phyloP scores from a whole-genome alignment of 148 eudicot genomes.

The Silene conica region DNA sequence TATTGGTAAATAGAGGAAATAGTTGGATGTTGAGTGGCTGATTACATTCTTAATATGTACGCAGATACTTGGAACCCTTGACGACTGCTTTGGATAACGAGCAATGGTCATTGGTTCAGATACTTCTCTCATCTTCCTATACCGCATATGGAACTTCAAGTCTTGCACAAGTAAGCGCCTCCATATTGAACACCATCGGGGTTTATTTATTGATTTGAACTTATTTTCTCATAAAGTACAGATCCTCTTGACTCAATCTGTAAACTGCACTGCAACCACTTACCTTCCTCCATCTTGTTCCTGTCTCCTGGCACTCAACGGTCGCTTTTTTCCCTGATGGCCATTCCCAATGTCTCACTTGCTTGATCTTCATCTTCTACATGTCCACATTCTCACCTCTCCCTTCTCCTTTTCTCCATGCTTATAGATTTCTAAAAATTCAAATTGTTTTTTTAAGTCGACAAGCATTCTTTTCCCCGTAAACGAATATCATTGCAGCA shows the following conservation, averaged over 20 bases:
- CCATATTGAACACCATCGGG: background rate
- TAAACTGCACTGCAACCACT: background rate
- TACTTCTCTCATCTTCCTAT: conserved; percentile 86
- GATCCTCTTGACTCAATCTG: background rate
- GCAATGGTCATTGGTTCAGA: conserved; percentile 93
- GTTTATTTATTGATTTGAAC: background rate
- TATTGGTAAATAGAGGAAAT: background rate
- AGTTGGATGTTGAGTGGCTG: conserved; percentile 2
- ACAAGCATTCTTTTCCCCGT: too few relatives aligned
- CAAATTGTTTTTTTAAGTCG: too few relatives aligned
- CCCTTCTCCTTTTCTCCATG: background rate
- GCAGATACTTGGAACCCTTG: conserved; percentile 91
- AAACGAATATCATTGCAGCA: too few relatives aligned
- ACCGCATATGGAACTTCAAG: conserved; percentile 86
- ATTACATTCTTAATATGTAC: background rate
- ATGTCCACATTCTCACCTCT: background rate
- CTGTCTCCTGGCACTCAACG: background rate
- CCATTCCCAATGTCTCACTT: background rate
- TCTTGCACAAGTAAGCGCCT: conserved; percentile 61
- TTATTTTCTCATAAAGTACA: background rate
- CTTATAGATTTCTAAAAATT: too few relatives aligned
- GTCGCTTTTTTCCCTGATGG: background rate
- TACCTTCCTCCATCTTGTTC: background rate
- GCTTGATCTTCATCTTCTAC: background rate
- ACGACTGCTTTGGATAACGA: conserved; percentile 89